Percentiles rank a stretch among this genome's conserved stretches.
These are phyloP conservation scores for Suillus luteus DNA, from an alignment of 768 basidiomycete genomes.

Conservation along the genomic window DNA sequence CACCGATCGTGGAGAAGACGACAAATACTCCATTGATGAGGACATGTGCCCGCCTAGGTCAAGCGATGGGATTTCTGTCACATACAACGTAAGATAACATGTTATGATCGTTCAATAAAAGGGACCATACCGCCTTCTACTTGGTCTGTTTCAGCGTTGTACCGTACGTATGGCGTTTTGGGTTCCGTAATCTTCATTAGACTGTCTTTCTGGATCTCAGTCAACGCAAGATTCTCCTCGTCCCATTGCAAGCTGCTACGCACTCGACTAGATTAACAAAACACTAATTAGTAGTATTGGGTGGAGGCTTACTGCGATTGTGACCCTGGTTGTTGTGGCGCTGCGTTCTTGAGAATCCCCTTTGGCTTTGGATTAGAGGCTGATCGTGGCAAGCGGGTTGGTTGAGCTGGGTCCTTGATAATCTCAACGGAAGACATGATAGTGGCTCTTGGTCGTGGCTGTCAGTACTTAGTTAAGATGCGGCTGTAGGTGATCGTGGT, in stretches of 20 bases:
- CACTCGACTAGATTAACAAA: conserved; percentile 3
- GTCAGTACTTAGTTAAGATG: not conserved
- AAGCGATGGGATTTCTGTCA: conserved; percentile 80
- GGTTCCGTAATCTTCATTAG: conserved; percentile 99
- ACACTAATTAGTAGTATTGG: not conserved
- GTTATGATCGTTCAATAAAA: not conserved
- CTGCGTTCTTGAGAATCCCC: conserved; percentile 87
- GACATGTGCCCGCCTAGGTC: conserved; percentile 46
- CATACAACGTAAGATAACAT: conserved; percentile 1
- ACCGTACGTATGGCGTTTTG: conserved; percentile 94
- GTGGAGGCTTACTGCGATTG: conserved; percentile 52
- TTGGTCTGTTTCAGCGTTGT: conserved; percentile 83
- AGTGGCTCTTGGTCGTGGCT: conserved; percentile 5
- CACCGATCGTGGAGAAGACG: conserved; percentile 43
- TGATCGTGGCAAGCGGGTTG: conserved; percentile 59
- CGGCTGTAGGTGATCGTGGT: not conserved
- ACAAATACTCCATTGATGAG: conserved; percentile 40
- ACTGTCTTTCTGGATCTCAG: conserved; percentile 93
- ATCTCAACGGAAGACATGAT: conserved; percentile 32
- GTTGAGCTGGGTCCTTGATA: conserved; percentile 43
- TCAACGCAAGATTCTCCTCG: conserved; percentile 88
- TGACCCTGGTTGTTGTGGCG: conserved; percentile 42
- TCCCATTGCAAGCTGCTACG: conserved; percentile 86
- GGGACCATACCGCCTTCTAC: conserved; percentile 75
- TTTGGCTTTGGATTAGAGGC: conserved; percentile 75